A percentile compares a stretch with the other conserved stretches of the same genome.
Evolutionary conservation across 495 filamentous ascomycete genomes (phyloP).

Genomic region (Penicillium bialowiezense): DNA sequence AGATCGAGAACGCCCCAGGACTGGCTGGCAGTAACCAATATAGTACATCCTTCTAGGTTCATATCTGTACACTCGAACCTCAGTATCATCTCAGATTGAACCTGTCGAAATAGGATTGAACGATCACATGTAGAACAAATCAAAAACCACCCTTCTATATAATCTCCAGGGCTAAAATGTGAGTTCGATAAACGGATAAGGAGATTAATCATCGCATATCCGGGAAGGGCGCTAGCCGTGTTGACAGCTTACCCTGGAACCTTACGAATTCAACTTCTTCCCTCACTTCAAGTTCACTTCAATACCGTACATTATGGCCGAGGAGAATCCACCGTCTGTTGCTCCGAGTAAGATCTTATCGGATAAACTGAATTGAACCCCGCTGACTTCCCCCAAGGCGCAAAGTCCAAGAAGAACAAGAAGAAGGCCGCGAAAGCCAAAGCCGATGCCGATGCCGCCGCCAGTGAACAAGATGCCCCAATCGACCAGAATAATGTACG

Average conservation of each 20-base stretch:
- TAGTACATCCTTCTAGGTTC: too few species aligned
- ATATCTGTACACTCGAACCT: too few species aligned
- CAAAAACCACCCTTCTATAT: too few species aligned
- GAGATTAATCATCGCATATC: conserved; percentile 26
- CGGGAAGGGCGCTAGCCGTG: conserved; percentile 35
- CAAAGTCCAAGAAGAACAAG: conserved; percentile 68
- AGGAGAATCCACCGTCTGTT: conserved; percentile 22
- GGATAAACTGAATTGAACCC: conserved; percentile 1
- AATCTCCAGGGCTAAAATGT: too few species aligned
- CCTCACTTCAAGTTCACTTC: neutral
- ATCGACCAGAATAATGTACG: conserved; percentile 14
- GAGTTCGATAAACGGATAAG: conserved; percentile 3
- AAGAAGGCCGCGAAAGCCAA: conserved; percentile 55
- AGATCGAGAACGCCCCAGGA: too few species aligned
- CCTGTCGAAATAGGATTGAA: too few species aligned
- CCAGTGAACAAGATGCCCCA: conserved; percentile 16
- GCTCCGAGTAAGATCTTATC: conserved; percentile 18
- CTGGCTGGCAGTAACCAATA: too few species aligned
- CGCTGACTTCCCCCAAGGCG: conserved; percentile 26
- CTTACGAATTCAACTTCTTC: conserved; percentile 8
- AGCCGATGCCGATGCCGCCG: conserved; percentile 9
- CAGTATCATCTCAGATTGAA: too few species aligned
- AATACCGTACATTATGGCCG: conserved; percentile 32
- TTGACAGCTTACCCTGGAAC: conserved; percentile 38
- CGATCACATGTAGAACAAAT: too few species aligned